Evolutionary conservation across 2,329 filamentous ascomycete genomes (phyloP).

Genomic region (Fusarium incarnatum): DNA sequence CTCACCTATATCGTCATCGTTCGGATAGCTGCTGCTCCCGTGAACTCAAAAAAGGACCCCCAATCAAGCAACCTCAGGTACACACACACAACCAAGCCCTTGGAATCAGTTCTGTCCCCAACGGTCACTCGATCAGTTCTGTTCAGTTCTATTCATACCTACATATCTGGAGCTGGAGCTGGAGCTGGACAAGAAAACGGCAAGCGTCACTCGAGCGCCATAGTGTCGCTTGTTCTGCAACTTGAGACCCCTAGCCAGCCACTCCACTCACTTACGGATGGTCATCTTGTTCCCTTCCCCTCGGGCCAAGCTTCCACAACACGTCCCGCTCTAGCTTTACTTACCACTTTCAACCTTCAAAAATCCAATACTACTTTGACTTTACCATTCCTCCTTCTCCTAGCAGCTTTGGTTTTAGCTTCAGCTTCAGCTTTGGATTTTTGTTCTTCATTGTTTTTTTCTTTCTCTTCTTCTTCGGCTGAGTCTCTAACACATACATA

Average conservation of each 20-base stretch:
- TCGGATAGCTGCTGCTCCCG: constrained; percentile 18
- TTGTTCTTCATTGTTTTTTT: constrained; percentile 15
- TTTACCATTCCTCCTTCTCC: constrained; percentile 5
- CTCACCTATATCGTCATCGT: constrained; percentile 24
- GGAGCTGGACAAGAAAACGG: not conserved
- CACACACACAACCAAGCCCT: constrained; percentile 31
- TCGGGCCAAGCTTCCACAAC: constrained; percentile 6
- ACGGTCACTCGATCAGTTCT: constrained; percentile 25
- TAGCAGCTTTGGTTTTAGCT: constrained; percentile 12
- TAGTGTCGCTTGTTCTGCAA: constrained; percentile 27
- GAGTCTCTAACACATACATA: constrained; percentile 25
- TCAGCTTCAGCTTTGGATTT: constrained; percentile 13
- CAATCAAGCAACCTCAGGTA: constrained; percentile 31
- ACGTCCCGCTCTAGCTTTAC: constrained; percentile 23
- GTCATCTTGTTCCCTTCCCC: constrained; percentile 26
- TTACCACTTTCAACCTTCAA: constrained; percentile 27
- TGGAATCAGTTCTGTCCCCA: constrained; percentile 25
- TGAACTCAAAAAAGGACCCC: constrained; percentile 19
- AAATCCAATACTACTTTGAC: not conserved
- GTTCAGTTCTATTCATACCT: not conserved
- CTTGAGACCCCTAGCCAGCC: constrained; percentile 35
- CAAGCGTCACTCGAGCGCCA: constrained; percentile 36
- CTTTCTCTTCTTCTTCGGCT: constrained; percentile 3
- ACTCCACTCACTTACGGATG: constrained; percentile 34
- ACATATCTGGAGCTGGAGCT: not conserved